Base-by-base conservation (phyloP, 2,329 filamentous ascomycete genomes). In the Myriosclerotinia curreyana region DNA sequence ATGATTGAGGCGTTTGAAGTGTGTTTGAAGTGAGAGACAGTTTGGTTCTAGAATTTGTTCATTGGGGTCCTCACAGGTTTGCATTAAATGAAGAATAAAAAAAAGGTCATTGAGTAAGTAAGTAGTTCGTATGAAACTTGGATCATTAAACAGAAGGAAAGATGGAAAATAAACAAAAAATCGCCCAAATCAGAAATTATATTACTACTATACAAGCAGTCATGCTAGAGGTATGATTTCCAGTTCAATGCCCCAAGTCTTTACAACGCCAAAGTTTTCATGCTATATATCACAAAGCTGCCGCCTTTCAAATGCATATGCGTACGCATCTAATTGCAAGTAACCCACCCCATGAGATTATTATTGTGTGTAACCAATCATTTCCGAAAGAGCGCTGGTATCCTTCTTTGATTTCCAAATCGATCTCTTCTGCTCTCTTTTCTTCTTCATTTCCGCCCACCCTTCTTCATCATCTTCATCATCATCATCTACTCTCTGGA, bases 391-490 rank as follows among this genome's bases (percentile, higher is more conserved):
- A 31, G 71, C 73, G 66, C 69, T 71, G 51, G 67, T 62, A 50
- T 73, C 71, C 65, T 87, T 88, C 77, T 87, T 89, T 51, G 78
- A 79, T 74, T 80, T 83, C 87, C 87, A 89, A 44, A 83, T 68
- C n/a, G 83, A 84, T 72, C 82, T 83, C 78, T 88, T 89, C 79
- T 87, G 84, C 64, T 88, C 85, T 65, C 85, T 80, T 77, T 88
- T 88, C 64, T 84, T 84, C 72, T 85, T 86, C 85, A 90, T 88
- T 38, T 86, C 84, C 67, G 84, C 86, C 87, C 87, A 90, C 20
- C 85, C 87, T 61, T 89, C 86, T 22, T 89, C 86, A 63, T 86
- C 84, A 55, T 89, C 86, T 40, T 88, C 79, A 42, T 78, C 77
- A 28, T 76, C 84, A 36, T 77, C 77, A 14, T 74, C 76, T 1